Conservation (phyloP, 805 yeast genomes). For the Suhomyces faveliae region DNA sequence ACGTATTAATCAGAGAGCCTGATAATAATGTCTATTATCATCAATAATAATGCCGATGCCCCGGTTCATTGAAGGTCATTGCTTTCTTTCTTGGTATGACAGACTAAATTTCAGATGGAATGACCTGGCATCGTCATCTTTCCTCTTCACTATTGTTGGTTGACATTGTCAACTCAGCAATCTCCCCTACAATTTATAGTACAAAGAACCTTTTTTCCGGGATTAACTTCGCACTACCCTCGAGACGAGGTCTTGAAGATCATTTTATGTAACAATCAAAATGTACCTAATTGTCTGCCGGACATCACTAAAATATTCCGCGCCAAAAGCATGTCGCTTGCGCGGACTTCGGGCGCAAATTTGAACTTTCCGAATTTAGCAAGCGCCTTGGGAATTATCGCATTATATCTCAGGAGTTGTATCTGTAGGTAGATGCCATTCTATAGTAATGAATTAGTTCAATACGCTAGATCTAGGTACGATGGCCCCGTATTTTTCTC, state of each 20-base stretch:
- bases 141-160: neutral
- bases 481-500: neutral
- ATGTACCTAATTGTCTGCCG: neutral
- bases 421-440: neutral
- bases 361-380: neutral
- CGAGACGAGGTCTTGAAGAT: neutral
- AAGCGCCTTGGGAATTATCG: neutral
- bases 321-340: neutral
- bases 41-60: neutral
- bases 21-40: neutral
- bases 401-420: neutral
- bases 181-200: neutral
- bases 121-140: neutral
- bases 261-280: neutral
- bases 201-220: neutral
- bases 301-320: neutral
- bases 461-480: neutral
- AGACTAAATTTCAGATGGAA: neutral
- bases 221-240: neutral
- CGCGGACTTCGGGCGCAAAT: neutral
- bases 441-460: neutral
- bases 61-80: neutral
- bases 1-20: neutral
- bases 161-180: neutral
- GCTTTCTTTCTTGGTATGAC: neutral